phyloP scores from a whole-genome alignment of 2,329 filamentous ascomycete species.

The Fusarium napiforme region DNA sequence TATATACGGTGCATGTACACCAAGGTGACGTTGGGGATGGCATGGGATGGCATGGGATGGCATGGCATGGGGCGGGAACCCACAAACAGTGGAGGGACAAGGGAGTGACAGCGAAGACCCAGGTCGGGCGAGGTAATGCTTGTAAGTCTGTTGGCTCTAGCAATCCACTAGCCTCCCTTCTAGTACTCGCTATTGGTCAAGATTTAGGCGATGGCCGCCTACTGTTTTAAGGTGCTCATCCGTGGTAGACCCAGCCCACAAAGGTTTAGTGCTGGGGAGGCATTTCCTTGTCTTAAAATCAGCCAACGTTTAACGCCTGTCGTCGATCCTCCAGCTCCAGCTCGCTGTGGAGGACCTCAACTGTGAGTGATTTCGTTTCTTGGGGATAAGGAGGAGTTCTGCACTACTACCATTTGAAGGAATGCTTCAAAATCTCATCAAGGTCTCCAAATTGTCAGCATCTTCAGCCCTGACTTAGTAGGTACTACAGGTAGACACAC shows the following conservation, averaged over 20 bases:
- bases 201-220: constrained; percentile 6
- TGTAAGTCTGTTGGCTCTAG: constrained; percentile 31
- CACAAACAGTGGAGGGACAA: background rate
- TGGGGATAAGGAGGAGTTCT: background rate
- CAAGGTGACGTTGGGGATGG: background rate
- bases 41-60: background rate
- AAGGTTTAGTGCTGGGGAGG: background rate
- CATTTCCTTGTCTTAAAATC: background rate
- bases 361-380: background rate
- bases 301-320: background rate
- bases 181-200: background rate
- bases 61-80: background rate
- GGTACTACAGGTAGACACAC: background rate
- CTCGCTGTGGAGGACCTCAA: background rate
- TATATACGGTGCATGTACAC: background rate
- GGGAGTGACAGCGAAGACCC: background rate
- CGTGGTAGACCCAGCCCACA: background rate
- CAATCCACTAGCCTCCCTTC: background rate
- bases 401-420: background rate
- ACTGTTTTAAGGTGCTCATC: background rate
- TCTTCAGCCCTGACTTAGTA: background rate
- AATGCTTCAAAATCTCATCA: background rate
- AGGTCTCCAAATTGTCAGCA: background rate
- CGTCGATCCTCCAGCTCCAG: background rate
- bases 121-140: constrained; percentile 11